Evolutionary conservation across 1,284 basidiomycete species (phyloP).

Genomic region (Thelephora terrestris): DNA sequence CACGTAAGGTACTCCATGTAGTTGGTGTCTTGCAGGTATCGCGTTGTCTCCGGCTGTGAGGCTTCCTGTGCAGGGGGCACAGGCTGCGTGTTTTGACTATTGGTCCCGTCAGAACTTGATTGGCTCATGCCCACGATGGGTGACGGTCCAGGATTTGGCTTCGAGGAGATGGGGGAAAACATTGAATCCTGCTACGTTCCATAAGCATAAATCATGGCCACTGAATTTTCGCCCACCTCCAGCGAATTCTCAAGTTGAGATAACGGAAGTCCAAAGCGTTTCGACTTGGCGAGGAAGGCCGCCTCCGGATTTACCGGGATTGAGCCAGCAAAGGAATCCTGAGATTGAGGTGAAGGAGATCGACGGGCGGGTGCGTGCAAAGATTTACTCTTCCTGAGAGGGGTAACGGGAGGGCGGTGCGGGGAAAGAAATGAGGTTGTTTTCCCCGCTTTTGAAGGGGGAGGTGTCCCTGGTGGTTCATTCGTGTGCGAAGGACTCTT

Average conservation of each 20-base stretch:
- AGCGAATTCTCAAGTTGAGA: conserved; percentile 34
- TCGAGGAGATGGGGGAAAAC: background rate
- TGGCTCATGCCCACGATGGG: background rate
- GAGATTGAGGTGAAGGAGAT: conserved; percentile 31
- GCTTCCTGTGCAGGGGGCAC: background rate
- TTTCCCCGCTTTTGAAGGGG: background rate
- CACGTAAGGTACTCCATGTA: background rate
- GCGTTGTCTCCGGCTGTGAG: background rate
- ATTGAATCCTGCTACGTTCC: background rate
- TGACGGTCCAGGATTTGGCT: background rate
- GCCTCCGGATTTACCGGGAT: conserved; percentile 36
- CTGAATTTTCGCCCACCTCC: background rate
- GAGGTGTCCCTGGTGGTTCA: background rate
- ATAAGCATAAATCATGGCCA: background rate
- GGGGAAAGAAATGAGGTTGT: background rate
- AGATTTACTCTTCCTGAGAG: background rate
- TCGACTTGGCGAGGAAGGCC: conserved; percentile 36
- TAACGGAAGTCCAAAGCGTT: conserved; percentile 45
- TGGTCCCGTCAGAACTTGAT: background rate
- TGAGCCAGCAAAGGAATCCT: conserved; percentile 50
- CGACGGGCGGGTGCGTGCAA: conserved; percentile 13
- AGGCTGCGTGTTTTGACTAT: background rate
- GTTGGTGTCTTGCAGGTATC: background rate
- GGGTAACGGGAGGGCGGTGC: background rate
- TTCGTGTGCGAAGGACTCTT: background rate